Base-by-base conservation (phyloP, 164 flowering plant genomes). In the Nymphaea thermarum region DNA sequence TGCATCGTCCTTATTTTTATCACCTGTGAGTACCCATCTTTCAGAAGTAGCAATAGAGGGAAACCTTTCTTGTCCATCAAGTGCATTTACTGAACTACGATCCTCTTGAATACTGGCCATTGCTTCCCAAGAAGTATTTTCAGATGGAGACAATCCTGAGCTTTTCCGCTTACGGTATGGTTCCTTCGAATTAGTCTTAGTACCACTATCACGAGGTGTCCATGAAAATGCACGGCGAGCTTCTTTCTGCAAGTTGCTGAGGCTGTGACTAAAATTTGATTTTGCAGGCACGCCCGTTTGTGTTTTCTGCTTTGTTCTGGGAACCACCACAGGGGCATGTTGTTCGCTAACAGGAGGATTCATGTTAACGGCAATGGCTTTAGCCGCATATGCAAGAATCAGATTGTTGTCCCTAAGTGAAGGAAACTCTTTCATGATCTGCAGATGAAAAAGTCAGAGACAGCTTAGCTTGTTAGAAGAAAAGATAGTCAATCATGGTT, bases 171-270 rank as follows among this genome's bases (percentile, higher is more conserved):
- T 92, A 71, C 94, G 84, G 12, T 86, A 77, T 65, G 71, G 79
- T 77, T 95, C 98, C 75, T 90, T 92, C 43, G 92, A 86, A 61
- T 89, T 81, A 73, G 65, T 64, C 74, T 84, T 90, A 42, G 83
- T 93, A 62, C 85, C 94, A 71, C 75, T 74, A 73, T 84, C 87
- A 67, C 95, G 93, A 62, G 94, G 87, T 55, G 88, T 72, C 99
- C 99, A 94, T 68, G 99, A 95, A 73, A 95, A 90, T 66, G 98
- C 97, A 75, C 98, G 79, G 25, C 99, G 87, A 66, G 99, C 96
- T 79, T 94, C 99, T 76, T 84, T 95, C 67, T 92, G 97, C 73
- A 95, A 81, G 77, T 92, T 89, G 76, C 86, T 90, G 65, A 95
- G 79, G 77, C 98, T 90, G 76, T 79, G 86, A 15, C 86, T 73